These are phyloP conservation scores for Trichoderma gracile DNA, from an alignment of 2,329 filamentous ascomycete genomes.

Conservation along the genomic window DNA sequence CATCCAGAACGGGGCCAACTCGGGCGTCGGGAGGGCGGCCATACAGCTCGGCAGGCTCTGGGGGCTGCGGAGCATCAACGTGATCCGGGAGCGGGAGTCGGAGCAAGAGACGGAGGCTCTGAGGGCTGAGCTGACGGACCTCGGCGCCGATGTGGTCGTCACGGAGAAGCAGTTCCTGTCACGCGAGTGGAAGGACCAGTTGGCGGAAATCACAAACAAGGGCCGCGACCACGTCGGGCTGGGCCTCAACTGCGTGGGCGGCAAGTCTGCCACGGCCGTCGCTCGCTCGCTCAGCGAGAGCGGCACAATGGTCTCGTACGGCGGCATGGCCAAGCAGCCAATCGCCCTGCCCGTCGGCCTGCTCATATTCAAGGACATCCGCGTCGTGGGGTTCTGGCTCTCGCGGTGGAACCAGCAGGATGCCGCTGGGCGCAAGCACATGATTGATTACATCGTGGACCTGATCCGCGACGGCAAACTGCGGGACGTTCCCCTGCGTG, in stretches of 20 bases:
- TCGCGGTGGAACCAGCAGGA: slow-evolving; percentile 82
- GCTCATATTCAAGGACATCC: slow-evolving; percentile 90
- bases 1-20: slow-evolving; percentile 95
- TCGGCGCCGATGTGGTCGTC: slow-evolving; percentile 60
- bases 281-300: slow-evolving; percentile 70
- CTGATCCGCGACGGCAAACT: slow-evolving; percentile 76
- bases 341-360: slow-evolving; percentile 77
- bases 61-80: slow-evolving; percentile 88
- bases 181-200: slow-evolving; percentile 61
- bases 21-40: slow-evolving; percentile 84
- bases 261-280: slow-evolving; percentile 76
- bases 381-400: slow-evolving; percentile 93
- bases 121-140: slow-evolving; percentile 51
- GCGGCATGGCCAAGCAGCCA: slow-evolving; percentile 90
- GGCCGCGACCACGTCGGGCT: slow-evolving; percentile 72
- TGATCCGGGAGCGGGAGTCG: slow-evolving; percentile 72
- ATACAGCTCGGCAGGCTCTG: slow-evolving; percentile 85
- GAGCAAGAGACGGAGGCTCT: slow-evolving; percentile 63
- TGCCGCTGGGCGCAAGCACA: slow-evolving; percentile 70
- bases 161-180: slow-evolving; percentile 57
- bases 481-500: slow-evolving; percentile 77
- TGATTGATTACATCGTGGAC: slow-evolving; percentile 80
- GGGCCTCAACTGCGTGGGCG: slow-evolving; percentile 91
- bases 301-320: slow-evolving; percentile 86
- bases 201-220: slow-evolving; percentile 67